These are phyloP conservation scores for Calonectria pauciramosa DNA, from an alignment of 2,329 filamentous ascomycete species.

Conservation along the genomic window DNA sequence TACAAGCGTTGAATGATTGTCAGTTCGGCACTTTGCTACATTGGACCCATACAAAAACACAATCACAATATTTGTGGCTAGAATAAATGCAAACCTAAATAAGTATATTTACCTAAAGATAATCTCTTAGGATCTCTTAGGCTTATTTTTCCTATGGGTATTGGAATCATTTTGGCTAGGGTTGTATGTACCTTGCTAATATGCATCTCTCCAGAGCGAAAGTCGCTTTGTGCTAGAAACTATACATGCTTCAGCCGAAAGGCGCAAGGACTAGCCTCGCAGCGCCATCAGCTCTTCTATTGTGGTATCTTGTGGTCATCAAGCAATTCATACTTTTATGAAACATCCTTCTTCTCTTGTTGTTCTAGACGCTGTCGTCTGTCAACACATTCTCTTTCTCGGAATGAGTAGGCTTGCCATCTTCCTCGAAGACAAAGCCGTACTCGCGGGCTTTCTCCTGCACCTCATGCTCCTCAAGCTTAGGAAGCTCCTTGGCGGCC, in stretches of 20 bases:
- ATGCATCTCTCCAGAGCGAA: neutral
- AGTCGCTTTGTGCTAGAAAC: neutral
- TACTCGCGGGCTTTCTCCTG: slow-evolving; percentile 57
- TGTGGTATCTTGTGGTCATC: neutral
- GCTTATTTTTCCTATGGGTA: no score
- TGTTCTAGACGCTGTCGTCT: neutral
- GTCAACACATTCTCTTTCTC: neutral
- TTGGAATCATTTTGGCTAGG: no score
- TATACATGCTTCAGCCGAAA: neutral
- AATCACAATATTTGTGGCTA: no score
- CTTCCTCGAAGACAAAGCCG: neutral
- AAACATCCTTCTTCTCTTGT: neutral
- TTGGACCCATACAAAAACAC: no score
- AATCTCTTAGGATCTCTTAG: no score
- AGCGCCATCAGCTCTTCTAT: neutral
- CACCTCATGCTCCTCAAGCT: slow-evolving; percentile 64
- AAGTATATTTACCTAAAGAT: no score
- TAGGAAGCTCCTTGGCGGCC: slow-evolving; percentile 69
- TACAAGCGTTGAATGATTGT: no score
- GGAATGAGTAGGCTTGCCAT: neutral
- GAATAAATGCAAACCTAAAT: no score
- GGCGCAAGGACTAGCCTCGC: neutral
- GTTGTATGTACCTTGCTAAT: neutral
- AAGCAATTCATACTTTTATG: neutral
- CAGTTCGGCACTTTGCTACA: no score